phyloP scores from a whole-genome alignment of 2,329 filamentous ascomycete species.

The Claviceps pazoutovae region DNA sequence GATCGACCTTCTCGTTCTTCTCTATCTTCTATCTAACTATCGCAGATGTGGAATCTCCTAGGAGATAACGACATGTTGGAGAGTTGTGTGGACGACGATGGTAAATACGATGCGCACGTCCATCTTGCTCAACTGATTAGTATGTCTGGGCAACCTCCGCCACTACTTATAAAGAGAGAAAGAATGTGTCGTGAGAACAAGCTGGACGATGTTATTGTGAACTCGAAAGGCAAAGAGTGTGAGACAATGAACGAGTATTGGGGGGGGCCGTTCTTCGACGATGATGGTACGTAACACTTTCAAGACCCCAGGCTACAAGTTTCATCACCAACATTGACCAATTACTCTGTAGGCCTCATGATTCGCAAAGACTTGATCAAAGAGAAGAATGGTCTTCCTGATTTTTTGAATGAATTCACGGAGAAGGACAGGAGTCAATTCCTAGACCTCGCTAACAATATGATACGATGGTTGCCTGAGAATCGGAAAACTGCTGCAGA shows the following conservation, averaged over 20 bases:
- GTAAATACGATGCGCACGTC: constrained; percentile 12
- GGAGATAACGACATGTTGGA: constrained; percentile 5
- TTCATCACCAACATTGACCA: not conserved
- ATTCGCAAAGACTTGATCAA: constrained; percentile 7
- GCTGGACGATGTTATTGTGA: not conserved
- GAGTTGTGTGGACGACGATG: constrained; percentile 7
- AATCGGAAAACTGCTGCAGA: constrained; percentile 13
- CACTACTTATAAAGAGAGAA: constrained; percentile 7
- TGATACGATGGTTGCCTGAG: constrained; percentile 15
- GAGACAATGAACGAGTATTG: constrained; percentile 11
- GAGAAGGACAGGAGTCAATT: constrained; percentile 11
- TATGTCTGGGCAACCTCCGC: constrained; percentile 8
- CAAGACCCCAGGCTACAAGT: too few species aligned
- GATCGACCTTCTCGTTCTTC: not conserved
- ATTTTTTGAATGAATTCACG: constrained; percentile 8
- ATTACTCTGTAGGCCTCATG: constrained; percentile 3
- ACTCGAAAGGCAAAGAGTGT: not conserved
- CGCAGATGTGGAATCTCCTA: too few species aligned
- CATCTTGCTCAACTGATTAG: constrained; percentile 12
- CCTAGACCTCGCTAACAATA: constrained; percentile 11
- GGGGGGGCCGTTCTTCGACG: constrained; percentile 10
- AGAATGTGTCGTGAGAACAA: constrained; percentile 6
- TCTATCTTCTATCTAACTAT: not conserved
- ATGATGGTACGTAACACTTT: constrained; percentile 3
- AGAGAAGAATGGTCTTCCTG: constrained; percentile 2